phyloP scores from a whole-genome alignment of 106 monocot species.

The Narthecium ossifragum region DNA sequence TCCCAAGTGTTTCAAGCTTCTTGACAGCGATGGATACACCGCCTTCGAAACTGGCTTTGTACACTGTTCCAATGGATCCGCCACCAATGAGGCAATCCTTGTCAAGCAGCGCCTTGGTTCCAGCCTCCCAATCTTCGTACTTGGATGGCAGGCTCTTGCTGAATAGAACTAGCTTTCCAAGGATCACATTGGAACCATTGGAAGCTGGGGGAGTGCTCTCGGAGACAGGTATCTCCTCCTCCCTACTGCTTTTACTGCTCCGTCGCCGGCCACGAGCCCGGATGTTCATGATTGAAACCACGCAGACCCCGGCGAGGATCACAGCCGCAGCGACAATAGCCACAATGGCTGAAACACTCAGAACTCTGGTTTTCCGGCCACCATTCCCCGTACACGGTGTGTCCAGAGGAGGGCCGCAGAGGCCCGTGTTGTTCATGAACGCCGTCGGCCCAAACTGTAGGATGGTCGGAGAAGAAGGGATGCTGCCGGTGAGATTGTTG shows the following conservation, averaged over 20 bases:
- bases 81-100: conserved; percentile 75
- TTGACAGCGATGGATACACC: conserved; percentile 85
- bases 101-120: conserved; percentile 83
- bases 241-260: conserved; percentile 6
- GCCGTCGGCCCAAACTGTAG: conserved; percentile 49
- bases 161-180: conserved; percentile 96
- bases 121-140: conserved; percentile 93
- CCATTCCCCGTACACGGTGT: conserved; percentile 19
- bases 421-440: conserved; percentile 60
- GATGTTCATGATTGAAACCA: conserved; percentile 58
- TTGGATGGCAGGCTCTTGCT: conserved; percentile 84
- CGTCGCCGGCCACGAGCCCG: conserved; percentile 33
- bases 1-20: conserved; percentile 82
- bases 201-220: conserved; percentile 54
- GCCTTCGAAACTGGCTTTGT: conserved; percentile 65
- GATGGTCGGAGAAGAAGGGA: conserved; percentile 41
- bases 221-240: conserved; percentile 54
- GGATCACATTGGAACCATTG: conserved; percentile 38
- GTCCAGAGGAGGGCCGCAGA: conserved; percentile 75
- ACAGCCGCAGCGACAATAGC: conserved; percentile 63
- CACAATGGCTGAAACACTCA: conserved; percentile 58
- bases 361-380: conserved; percentile 10
- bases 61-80: conserved; percentile 84
- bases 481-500: conserved; percentile 72
- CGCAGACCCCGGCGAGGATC: conserved; percentile 70